phyloP scores from a whole-genome alignment of 345 rosid genomes.

The Hibiscus tridactylites region DNA sequence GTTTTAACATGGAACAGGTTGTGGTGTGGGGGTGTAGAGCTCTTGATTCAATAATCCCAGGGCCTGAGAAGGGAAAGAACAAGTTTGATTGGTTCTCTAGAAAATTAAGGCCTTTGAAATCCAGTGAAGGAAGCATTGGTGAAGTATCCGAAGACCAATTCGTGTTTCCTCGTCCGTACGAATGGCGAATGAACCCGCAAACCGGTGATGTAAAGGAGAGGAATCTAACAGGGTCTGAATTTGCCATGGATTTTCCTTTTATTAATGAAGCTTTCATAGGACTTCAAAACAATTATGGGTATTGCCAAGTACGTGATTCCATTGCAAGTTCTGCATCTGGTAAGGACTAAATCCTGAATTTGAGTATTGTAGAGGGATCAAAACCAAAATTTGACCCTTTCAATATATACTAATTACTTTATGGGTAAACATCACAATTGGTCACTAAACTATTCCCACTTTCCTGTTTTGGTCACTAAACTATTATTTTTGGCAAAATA shows the following conservation, averaged over 20 bases:
- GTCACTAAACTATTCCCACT: too few species aligned
- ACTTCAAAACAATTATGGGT: constrained; percentile 33
- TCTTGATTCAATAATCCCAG: constrained; percentile 28
- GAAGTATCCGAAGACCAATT: neutral
- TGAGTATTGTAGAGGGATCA: neutral
- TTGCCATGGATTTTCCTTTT: constrained; percentile 37
- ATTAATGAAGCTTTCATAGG: constrained; percentile 31
- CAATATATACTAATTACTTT: too few species aligned
- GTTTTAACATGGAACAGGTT: constrained; percentile 18
- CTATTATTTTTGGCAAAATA: too few species aligned
- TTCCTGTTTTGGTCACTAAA: too few species aligned
- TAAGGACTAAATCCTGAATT: neutral
- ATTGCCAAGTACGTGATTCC: constrained; percentile 29
- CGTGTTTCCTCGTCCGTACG: constrained; percentile 21
- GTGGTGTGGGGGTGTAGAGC: constrained; percentile 34
- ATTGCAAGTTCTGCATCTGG: constrained; percentile 32
- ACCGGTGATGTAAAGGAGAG: constrained; percentile 27
- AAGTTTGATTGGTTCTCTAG: constrained; percentile 31
- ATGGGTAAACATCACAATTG: too few species aligned
- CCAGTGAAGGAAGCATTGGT: neutral
- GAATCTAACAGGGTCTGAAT: constrained; percentile 20
- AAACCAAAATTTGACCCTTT: too few species aligned
- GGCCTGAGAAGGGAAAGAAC: constrained; percentile 22
- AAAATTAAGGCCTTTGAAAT: constrained; percentile 10
- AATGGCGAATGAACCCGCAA: constrained; percentile 34